These are phyloP conservation scores for Cordyceps cicadae DNA, from an alignment of 2,329 filamentous ascomycete species.

Conservation along the genomic window DNA sequence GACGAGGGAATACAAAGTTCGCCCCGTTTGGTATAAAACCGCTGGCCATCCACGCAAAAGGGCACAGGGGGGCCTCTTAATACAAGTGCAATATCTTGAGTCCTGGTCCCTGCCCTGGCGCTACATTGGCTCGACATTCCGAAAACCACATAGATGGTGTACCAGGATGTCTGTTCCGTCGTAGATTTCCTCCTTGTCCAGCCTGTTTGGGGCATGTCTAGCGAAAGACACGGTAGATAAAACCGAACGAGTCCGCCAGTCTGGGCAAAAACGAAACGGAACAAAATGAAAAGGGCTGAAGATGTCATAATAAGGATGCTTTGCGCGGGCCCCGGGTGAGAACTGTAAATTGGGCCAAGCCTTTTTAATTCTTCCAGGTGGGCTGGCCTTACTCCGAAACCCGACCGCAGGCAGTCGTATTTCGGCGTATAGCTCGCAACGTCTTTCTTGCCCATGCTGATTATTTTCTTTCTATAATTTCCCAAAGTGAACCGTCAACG, in stretches of 20 bases:
- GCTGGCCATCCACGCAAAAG: neutral
- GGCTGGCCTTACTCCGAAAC: too few relatives aligned
- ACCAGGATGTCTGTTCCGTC: neutral
- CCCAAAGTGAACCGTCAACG: too few relatives aligned
- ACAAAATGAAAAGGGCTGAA: neutral
- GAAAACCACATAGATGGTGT: neutral
- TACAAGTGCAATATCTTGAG: neutral
- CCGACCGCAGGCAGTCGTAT: too few relatives aligned
- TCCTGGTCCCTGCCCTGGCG: neutral
- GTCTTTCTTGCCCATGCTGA: neutral
- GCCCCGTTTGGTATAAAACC: neutral
- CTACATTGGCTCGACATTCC: neutral
- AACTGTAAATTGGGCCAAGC: constrained; percentile 8
- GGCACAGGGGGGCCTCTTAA: too few relatives aligned
- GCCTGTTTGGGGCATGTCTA: too few relatives aligned
- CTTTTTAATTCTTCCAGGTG: neutral
- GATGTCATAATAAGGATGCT: neutral
- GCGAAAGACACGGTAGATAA: too few relatives aligned
- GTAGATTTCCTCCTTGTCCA: neutral
- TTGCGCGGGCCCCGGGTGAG: constrained; percentile 4
- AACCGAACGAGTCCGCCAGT: neutral
- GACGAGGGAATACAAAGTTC: too few relatives aligned
- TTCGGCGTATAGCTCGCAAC: neutral
- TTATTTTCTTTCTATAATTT: neutral
- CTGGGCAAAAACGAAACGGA: neutral